phyloP scores from a whole-genome alignment of 305 asterid genomes.

The Coffea humblotiana region DNA sequence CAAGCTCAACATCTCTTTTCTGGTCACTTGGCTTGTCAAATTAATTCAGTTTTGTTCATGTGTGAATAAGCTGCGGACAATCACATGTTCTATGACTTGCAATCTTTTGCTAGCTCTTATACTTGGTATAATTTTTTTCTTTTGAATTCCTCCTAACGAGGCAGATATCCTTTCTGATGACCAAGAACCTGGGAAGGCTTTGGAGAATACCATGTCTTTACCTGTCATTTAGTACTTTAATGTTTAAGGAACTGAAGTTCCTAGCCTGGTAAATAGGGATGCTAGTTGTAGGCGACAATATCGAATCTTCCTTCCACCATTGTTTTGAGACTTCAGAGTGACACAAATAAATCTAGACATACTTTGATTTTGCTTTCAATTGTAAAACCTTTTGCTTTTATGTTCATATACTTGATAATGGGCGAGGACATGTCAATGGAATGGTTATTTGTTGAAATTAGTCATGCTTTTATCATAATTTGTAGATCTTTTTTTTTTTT shows the following conservation, averaged over 20 bases:
- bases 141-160: neutral
- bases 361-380: slow-evolving; percentile 2
- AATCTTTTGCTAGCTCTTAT: neutral
- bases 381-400: neutral
- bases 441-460: neutral
- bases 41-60: neutral
- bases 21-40: neutral
- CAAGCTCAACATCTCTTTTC: neutral
- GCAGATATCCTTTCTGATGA: neutral
- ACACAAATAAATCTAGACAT: neutral
- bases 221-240: neutral
- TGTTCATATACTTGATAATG: neutral
- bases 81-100: neutral
- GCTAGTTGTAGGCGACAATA: neutral
- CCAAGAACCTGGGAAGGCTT: neutral
- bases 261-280: neutral
- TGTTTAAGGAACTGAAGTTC: neutral
- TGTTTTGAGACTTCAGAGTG: neutral
- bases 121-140: neutral
- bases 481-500: too few relatives aligned
- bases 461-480: neutral
- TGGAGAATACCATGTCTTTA: neutral
- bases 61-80: neutral
- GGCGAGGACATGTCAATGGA: neutral
- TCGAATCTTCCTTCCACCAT: neutral